Percentiles rank a stretch among this genome's conserved stretches.
These are phyloP conservation scores for Arxiozyma slooffiae DNA, from an alignment of 1,139 yeast genomes.

Conservation along the genomic window DNA sequence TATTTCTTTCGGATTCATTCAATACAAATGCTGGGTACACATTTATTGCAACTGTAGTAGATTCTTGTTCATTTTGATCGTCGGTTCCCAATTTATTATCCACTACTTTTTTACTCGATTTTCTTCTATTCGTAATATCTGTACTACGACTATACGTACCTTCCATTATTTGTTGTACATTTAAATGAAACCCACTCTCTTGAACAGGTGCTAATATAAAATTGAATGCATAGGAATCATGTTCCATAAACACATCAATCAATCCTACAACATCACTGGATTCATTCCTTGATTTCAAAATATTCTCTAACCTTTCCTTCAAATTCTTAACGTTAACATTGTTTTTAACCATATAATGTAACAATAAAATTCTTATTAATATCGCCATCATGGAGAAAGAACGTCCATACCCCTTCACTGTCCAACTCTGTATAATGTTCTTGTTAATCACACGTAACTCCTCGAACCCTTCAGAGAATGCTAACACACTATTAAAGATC, in stretches of 20 bases:
- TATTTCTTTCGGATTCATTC: neutral
- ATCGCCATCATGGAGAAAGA: conserved; percentile 15
- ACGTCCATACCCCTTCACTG: conserved; percentile 12
- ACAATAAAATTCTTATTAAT: conserved; percentile 13
- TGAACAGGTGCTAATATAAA: conserved; percentile 16
- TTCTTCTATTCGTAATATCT: neutral
- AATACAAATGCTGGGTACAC: conserved; percentile 1
- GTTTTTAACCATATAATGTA: conserved; percentile 13
- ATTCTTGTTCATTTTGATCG: neutral
- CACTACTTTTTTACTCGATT: neutral
- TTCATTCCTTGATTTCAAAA: conserved; percentile 1
- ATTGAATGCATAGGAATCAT: conserved; percentile 19
- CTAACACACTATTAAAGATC: conserved; percentile 14
- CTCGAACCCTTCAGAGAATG: neutral
- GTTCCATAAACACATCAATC: conserved; percentile 16
- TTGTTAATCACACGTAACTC: neutral
- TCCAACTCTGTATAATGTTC: conserved; percentile 9
- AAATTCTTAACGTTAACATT: neutral
- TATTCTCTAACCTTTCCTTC: neutral
- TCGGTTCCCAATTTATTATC: too few species aligned
- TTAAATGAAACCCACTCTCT: conserved; percentile 22
- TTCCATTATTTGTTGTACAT: conserved; percentile 19
- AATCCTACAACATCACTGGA: conserved; percentile 12
- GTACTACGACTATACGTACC: conserved; percentile 1
- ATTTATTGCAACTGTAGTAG: conserved; percentile 1